Evolutionary conservation across 2,329 filamentous ascomycete genomes (phyloP).

Genomic region (Aspergillus sojae): DNA sequence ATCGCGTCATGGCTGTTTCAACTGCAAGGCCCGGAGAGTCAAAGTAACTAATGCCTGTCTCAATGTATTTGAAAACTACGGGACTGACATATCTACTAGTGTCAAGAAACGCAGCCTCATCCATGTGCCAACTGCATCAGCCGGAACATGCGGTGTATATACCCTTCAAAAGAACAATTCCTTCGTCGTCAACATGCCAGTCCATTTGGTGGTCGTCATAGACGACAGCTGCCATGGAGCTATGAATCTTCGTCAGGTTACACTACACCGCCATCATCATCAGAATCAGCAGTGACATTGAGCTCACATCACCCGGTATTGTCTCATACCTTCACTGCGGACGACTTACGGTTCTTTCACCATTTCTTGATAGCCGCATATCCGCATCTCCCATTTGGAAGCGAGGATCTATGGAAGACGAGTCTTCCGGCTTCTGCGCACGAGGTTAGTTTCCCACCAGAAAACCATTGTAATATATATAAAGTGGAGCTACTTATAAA

Average conservation of each 20-base stretch:
- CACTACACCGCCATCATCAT: constrained; percentile 2
- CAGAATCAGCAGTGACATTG: constrained; percentile 16
- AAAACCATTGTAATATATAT: background rate
- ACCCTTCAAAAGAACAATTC: constrained; percentile 26
- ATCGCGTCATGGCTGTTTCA: constrained; percentile 44
- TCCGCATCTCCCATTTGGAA: constrained; percentile 66
- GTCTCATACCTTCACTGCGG: constrained; percentile 37
- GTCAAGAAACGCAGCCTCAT: constrained; percentile 40
- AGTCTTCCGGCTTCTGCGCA: constrained; percentile 69
- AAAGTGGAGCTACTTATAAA: background rate
- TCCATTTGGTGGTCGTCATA: background rate
- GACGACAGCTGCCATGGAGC: constrained; percentile 12
- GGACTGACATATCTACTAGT: constrained; percentile 21
- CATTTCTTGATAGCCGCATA: constrained; percentile 57
- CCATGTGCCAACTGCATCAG: constrained; percentile 41
- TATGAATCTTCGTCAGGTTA: background rate
- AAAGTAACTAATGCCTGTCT: constrained; percentile 40
- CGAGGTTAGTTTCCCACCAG: constrained; percentile 4
- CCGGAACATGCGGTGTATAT: constrained; percentile 36
- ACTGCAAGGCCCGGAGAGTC: constrained; percentile 49
- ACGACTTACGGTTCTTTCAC: constrained; percentile 57
- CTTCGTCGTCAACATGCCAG: background rate
- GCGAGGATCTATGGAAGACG: constrained; percentile 68
- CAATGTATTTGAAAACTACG: background rate
- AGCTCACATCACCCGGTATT: background rate